phyloP scores from a whole-genome alignment of 176 grass and related monocot species.

The Ensete ventricosum region DNA sequence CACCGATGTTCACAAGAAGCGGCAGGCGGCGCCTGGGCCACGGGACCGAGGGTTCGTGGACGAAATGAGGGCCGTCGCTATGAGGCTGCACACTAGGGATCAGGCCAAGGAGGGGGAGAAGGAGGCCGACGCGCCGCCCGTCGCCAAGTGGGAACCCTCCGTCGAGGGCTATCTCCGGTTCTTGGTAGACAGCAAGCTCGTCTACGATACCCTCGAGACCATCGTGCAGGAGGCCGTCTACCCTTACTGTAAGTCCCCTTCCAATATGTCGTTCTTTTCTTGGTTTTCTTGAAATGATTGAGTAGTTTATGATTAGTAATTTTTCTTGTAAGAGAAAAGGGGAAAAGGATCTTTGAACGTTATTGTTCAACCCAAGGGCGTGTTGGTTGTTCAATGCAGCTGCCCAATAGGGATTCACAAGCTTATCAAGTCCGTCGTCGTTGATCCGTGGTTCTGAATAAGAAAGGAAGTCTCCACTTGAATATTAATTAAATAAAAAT shows the following conservation, averaged over 20 bases:
- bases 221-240: slow-evolving; percentile 56
- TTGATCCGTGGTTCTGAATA: background rate
- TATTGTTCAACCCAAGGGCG: too few relatives aligned
- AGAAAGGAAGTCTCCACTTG: too few relatives aligned
- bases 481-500: too few relatives aligned
- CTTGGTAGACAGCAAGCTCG: slow-evolving; percentile 86
- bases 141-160: slow-evolving; percentile 69
- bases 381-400: too few relatives aligned
- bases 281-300: too few relatives aligned
- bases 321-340: too few relatives aligned
- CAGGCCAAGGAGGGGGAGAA: slow-evolving; percentile 80
- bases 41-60: slow-evolving; percentile 58
- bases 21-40: background rate
- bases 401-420: too few relatives aligned
- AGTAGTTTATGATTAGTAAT: too few relatives aligned
- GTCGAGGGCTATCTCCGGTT: slow-evolving; percentile 66
- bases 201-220: slow-evolving; percentile 65
- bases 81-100: slow-evolving; percentile 85
- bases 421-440: too few relatives aligned
- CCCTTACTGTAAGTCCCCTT: slow-evolving; percentile 60
- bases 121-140: slow-evolving; percentile 55
- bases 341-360: too few relatives aligned
- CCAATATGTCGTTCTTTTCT: background rate
- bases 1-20: background rate
- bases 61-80: slow-evolving; percentile 83